Conservation (phyloP, 371 early-diverging fungal genomes). For the Phascolomyces articulosus region DNA sequence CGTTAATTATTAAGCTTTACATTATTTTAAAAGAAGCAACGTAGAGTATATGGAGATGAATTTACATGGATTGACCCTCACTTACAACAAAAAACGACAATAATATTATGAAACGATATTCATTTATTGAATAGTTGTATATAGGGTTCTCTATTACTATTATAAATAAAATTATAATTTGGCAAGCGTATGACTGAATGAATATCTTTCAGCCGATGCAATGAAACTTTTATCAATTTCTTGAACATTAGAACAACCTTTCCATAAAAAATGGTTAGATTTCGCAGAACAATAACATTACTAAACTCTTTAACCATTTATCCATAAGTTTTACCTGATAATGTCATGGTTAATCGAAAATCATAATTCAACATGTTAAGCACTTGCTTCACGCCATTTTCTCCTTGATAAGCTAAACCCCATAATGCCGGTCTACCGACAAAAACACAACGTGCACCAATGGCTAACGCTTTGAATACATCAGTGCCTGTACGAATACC, state of each 20-base stretch:
- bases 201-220: background rate
- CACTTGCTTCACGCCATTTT: background rate
- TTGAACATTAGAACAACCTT: background rate
- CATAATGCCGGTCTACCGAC: conserved; percentile 70
- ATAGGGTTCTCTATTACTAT: too few relatives aligned
- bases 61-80: too few relatives aligned
- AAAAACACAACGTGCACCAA: conserved; percentile 79
- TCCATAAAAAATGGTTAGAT: background rate
- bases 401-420: conserved; percentile 51
- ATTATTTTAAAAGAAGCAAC: too few relatives aligned
- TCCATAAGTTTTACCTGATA: background rate
- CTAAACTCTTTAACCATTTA: too few relatives aligned
- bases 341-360: background rate
- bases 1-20: too few relatives aligned
- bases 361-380: conserved; percentile 2
- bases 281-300: background rate
- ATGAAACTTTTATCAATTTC: background rate
- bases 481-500: conserved; percentile 72
- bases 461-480: conserved; percentile 73
- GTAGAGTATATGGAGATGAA: too few relatives aligned
- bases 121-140: too few relatives aligned
- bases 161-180: background rate
- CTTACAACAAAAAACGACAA: too few relatives aligned
- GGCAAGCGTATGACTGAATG: background rate
- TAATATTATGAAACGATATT: too few relatives aligned